Conservation (phyloP, 352 stramenopile species). For the Globisporangium cederbergense region DNA sequence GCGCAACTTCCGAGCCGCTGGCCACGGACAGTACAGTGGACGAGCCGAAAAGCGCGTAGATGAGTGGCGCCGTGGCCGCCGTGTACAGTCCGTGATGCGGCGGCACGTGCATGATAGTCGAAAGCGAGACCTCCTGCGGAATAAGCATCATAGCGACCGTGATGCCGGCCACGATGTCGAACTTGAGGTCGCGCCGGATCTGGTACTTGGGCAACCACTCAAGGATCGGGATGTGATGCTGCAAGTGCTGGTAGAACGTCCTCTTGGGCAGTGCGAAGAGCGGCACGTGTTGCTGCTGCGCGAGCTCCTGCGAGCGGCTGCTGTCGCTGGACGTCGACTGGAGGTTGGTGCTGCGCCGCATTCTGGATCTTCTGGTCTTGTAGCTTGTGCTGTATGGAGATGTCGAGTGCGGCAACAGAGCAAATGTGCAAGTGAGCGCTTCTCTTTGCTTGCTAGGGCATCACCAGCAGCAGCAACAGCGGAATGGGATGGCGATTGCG, state of each 20-base stretch:
- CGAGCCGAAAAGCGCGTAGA: conserved; percentile 84
- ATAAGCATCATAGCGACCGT: conserved; percentile 87
- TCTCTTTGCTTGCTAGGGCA: background rate
- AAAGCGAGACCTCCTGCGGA: conserved; percentile 85
- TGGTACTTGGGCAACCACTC: conserved; percentile 57
- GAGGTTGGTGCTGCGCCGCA: conserved; percentile 4
- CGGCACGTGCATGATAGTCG: conserved; percentile 83
- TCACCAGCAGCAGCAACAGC: background rate
- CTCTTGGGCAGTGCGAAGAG: conserved; percentile 5
- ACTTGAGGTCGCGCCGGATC: conserved; percentile 44
- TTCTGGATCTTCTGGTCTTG: background rate
- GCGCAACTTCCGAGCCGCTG: conserved; percentile 57
- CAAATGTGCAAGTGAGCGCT: background rate
- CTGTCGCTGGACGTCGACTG: conserved; percentile 9
- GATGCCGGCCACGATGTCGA: conserved; percentile 45
- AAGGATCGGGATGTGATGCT: conserved; percentile 41
- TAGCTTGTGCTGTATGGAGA: background rate
- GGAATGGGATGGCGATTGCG: conserved; percentile 3
- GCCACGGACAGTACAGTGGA: conserved; percentile 83
- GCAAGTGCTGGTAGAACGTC: conserved; percentile 9
- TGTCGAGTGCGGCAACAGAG: background rate
- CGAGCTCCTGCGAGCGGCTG: background rate
- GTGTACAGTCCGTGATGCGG: conserved; percentile 89
- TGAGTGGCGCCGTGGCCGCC: conserved; percentile 71
- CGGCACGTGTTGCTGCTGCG: background rate